Conservation (phyloP, 108 stramenopile species). For the Skeletonema menzelii region DNA sequence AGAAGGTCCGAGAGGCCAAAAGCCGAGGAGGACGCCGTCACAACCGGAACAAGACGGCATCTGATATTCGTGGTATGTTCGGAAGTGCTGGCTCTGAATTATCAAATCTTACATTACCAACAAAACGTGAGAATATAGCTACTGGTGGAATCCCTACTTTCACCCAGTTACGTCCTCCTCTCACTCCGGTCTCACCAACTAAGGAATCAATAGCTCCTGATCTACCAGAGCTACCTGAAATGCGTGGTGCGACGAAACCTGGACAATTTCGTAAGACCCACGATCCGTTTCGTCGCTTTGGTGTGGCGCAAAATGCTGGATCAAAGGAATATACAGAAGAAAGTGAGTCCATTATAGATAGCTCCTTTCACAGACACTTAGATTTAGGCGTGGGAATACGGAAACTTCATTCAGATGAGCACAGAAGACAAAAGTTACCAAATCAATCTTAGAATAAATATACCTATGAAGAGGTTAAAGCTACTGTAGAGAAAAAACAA, state of each 20-base stretch:
- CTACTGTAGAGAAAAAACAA: background rate
- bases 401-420: background rate
- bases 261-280: constrained; percentile 69
- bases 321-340: background rate
- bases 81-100: constrained; percentile 27
- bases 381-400: background rate
- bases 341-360: background rate
- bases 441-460: background rate
- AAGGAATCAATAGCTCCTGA: constrained; percentile 14
- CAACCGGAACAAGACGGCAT: constrained; percentile 48
- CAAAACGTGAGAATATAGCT: constrained; percentile 5
- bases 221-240: constrained; percentile 34
- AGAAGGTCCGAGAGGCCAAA: constrained; percentile 40
- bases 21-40: constrained; percentile 44
- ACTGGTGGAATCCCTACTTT: constrained; percentile 25
- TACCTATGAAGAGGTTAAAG: background rate
- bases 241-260: constrained; percentile 72
- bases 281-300: constrained; percentile 67
- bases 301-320: background rate
- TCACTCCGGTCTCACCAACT: constrained; percentile 5
- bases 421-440: background rate
- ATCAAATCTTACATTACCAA: constrained; percentile 30
- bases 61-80: constrained; percentile 54
- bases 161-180: constrained; percentile 6
- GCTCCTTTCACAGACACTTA: background rate